Evolutionary conservation across 306 rosid species (phyloP).

Genomic region (Cicer bijugum): DNA sequence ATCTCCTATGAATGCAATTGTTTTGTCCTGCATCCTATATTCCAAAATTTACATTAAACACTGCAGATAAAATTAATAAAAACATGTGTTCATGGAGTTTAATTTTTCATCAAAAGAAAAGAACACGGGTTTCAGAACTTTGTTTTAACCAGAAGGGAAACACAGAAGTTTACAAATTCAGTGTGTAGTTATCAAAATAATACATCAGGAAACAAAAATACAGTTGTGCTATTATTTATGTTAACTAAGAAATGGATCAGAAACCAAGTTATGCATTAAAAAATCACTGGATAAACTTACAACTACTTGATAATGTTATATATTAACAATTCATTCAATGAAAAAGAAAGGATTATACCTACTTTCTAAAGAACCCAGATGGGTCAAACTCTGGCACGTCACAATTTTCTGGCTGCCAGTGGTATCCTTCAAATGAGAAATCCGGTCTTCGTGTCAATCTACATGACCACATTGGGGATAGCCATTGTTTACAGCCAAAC

Average conservation of each 20-base stretch:
- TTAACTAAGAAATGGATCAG: constrained; percentile 2
- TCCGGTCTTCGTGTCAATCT: constrained; percentile 75
- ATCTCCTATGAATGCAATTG: constrained; percentile 87
- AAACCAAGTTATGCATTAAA: not conserved
- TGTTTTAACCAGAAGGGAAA: constrained; percentile 12
- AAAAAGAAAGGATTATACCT: constrained; percentile 44
- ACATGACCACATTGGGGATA: constrained; percentile 91
- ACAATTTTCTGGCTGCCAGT: constrained; percentile 85
- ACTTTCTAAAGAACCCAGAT: constrained; percentile 75
- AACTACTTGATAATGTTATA: constrained; percentile 23
- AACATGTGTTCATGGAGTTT: not conserved
- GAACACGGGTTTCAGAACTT: not conserved
- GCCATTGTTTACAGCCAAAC: constrained; percentile 76
- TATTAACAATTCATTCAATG: constrained; percentile 28
- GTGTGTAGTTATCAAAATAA: not conserved
- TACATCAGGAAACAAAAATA: constrained; percentile 1
- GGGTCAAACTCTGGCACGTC: constrained; percentile 71
- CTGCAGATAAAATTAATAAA: constrained; percentile 30
- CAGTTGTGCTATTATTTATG: not conserved
- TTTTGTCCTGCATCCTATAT: constrained; percentile 88
- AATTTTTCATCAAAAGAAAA: constrained; percentile 25
- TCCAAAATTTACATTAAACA: constrained; percentile 47
- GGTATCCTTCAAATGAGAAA: constrained; percentile 82
- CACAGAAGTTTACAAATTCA: not conserved
- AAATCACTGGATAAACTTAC: constrained; percentile 29